A percentile compares a stretch with the other conserved stretches of the same genome.
These are phyloP conservation scores for Ziziphus jujuba DNA, from an alignment of 306 rosid species.

Conservation along the genomic window DNA sequence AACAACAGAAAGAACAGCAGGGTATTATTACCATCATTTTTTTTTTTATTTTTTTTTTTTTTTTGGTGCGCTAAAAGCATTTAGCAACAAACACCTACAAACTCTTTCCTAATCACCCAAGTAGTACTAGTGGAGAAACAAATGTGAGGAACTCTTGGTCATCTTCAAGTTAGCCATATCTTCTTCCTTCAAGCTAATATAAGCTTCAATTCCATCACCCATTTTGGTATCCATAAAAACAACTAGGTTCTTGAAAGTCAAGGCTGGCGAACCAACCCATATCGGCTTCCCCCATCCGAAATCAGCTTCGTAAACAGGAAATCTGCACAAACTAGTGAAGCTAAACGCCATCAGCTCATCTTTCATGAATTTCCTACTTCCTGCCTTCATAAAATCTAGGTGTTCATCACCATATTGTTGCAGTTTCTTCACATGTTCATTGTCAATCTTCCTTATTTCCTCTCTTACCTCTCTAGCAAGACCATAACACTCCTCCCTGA, in stretches of 20 bases:
- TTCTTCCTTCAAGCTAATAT: constrained; percentile 6
- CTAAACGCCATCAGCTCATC: neutral
- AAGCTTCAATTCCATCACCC: constrained; percentile 25
- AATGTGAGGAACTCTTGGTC: constrained; percentile 9
- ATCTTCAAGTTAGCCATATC: constrained; percentile 14
- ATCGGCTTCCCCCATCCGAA: constrained; percentile 17
- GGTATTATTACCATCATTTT: too few species aligned
- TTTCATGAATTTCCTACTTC: neutral
- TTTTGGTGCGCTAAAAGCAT: too few species aligned
- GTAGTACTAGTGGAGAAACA: constrained; percentile 2
- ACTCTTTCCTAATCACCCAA: too few species aligned
- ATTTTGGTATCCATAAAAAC: constrained; percentile 1
- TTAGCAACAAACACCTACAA: too few species aligned
- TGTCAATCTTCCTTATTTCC: constrained; percentile 13
- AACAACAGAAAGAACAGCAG: too few species aligned
- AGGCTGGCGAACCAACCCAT: constrained; percentile 7
- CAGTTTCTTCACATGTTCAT: constrained; percentile 8
- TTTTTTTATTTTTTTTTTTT: too few species aligned
- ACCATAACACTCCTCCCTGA: constrained; percentile 3
- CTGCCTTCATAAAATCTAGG: neutral
- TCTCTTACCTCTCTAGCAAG: constrained; percentile 15
- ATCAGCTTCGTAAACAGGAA: constrained; percentile 20
- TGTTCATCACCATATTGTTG: constrained; percentile 11
- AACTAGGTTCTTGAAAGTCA: constrained; percentile 4
- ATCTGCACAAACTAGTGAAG: constrained; percentile 11